A percentile compares a stretch with the other conserved stretches of the same genome.
phyloP scores from a whole-genome alignment of 2,329 filamentous ascomycete genomes.

The Pleurostoma richardsiae region DNA sequence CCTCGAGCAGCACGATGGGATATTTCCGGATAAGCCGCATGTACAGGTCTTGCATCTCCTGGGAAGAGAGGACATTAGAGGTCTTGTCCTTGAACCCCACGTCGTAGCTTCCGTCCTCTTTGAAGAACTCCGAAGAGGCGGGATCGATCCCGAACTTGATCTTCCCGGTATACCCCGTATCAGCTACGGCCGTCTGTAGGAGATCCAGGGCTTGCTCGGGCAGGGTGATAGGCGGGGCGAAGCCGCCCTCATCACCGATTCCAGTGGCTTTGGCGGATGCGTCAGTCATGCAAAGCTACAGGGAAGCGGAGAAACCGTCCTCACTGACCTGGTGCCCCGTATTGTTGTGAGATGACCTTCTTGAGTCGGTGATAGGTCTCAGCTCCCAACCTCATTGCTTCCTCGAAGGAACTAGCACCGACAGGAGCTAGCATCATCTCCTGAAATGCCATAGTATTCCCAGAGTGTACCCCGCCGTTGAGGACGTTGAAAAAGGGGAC shows the following conservation, averaged over 20 bases:
- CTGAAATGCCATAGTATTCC: constrained; percentile 46
- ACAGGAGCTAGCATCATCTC: constrained; percentile 20
- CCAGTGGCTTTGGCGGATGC: constrained; percentile 14
- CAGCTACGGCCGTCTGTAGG: constrained; percentile 17
- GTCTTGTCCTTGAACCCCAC: constrained; percentile 95
- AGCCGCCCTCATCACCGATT: constrained; percentile 29
- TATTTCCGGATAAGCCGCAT: constrained; percentile 23
- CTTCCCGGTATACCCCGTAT: constrained; percentile 20
- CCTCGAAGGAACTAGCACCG: constrained; percentile 14
- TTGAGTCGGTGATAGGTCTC: constrained; percentile 27
- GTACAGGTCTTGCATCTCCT: constrained; percentile 23
- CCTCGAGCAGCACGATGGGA: constrained; percentile 31
- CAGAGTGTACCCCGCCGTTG: constrained; percentile 40
- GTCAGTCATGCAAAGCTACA: neutral
- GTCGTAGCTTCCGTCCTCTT: constrained; percentile 74
- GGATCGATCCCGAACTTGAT: constrained; percentile 34
- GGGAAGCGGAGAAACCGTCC: neutral
- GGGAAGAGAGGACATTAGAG: constrained; percentile 12
- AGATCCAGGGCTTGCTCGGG: constrained; percentile 27
- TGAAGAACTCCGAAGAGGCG: constrained; percentile 30
- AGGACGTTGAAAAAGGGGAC: constrained; percentile 56
- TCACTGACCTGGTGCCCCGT: constrained; percentile 15
- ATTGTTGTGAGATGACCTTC: constrained; percentile 20
- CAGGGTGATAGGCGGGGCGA: constrained; percentile 26
- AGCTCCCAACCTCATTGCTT: constrained; percentile 22